Conservation (phyloP, 1,284 basidiomycete species). For the Apiotrichum sp. region DNA sequence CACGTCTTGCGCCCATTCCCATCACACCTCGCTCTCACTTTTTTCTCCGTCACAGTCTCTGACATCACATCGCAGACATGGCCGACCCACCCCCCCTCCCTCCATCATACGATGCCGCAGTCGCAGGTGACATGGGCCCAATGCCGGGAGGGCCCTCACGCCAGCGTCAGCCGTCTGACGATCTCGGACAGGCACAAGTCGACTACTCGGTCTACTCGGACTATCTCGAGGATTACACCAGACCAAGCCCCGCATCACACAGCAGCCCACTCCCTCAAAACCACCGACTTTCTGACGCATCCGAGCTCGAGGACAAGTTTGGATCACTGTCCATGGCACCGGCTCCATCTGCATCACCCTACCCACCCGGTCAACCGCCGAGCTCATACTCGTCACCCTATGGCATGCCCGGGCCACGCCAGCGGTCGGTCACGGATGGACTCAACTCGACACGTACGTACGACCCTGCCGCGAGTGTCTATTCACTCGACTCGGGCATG, state of each 20-base stretch:
- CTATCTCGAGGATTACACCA: conserved; percentile 1
- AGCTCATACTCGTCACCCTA: conserved; percentile 9
- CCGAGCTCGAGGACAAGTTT: conserved; percentile 3
- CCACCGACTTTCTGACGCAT: not conserved
- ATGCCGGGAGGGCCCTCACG: not conserved
- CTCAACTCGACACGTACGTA: conserved; percentile 10
- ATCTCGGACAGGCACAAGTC: not conserved
- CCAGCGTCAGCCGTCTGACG: not conserved
- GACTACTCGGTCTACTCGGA: not conserved
- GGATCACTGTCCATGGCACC: not conserved
- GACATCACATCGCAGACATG: conserved; percentile 7
- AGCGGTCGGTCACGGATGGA: conserved; percentile 21
- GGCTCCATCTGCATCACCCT: not conserved
- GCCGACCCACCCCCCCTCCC: conserved; percentile 3
- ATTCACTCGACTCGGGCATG: conserved; percentile 43
- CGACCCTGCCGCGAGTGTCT: conserved; percentile 41
- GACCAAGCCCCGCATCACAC: not conserved
- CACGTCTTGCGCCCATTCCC: not conserved
- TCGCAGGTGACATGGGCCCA: not conserved
- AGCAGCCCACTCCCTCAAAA: not conserved
- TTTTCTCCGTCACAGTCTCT: not conserved
- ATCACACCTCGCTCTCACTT: not conserved
- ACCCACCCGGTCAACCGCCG: not conserved
- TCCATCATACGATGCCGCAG: conserved; percentile 11
- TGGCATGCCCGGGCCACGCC: conserved; percentile 8